Conservation (phyloP, 2,329 filamentous ascomycete species). For the Teratosphaeria viscida region DNA sequence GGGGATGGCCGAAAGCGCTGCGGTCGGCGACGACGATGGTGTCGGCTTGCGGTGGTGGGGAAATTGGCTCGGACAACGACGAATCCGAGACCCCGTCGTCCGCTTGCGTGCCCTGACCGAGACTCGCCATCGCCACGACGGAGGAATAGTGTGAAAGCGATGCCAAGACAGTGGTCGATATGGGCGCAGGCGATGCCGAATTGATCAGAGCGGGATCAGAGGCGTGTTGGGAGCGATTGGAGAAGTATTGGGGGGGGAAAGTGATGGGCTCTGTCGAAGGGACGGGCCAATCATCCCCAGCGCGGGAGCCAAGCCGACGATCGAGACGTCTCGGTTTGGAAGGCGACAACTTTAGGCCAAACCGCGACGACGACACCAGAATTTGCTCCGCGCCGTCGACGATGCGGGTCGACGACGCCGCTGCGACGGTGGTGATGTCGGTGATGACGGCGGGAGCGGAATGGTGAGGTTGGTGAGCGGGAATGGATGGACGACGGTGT, state of each 20-base stretch:
- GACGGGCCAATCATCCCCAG: constrained; percentile 2
- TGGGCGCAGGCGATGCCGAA: neutral
- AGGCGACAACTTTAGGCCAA: neutral
- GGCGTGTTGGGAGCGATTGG: neutral
- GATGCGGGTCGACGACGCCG: neutral
- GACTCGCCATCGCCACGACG: constrained; percentile 9
- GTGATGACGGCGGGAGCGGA: neutral
- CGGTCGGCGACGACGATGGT: constrained; percentile 16
- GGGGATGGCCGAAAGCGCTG: constrained; percentile 9
- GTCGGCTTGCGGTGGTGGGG: constrained; percentile 15
- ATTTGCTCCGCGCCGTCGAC: neutral
- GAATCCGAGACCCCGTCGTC: constrained; percentile 9
- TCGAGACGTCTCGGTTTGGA: neutral
- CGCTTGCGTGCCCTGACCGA: constrained; percentile 9
- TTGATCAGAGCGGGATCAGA: neutral
- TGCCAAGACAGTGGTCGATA: constrained; percentile 10
- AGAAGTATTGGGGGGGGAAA: neutral
- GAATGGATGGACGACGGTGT: constrained; percentile 3
- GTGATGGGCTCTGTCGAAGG: neutral
- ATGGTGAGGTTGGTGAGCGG: neutral
- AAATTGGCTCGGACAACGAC: constrained; percentile 17
- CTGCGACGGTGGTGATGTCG: neutral
- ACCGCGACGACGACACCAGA: neutral
- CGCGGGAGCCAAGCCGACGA: neutral
- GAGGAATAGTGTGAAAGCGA: constrained; percentile 3